These are phyloP conservation scores for Reticulascus tulasneorum DNA, from an alignment of 2,329 filamentous ascomycete genomes.

Conservation along the genomic window DNA sequence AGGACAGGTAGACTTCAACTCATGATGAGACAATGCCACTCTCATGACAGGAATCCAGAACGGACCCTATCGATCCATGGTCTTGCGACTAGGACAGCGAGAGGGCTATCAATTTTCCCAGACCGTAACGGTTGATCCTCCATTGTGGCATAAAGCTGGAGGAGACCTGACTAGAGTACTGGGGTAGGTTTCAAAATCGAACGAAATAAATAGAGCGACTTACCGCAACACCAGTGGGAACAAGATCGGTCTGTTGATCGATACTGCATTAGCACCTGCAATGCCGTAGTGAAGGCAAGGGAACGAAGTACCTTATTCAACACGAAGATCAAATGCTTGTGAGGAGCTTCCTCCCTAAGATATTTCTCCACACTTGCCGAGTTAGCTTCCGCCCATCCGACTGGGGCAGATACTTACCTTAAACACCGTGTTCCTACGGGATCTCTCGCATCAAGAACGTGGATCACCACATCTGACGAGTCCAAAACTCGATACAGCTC, in stretches of 20 bases:
- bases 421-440: conserved; percentile 86
- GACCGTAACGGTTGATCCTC: conserved; percentile 95
- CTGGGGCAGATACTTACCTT: conserved; percentile 68
- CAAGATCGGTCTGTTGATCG: conserved; percentile 85
- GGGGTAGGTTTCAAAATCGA: conserved; percentile 40
- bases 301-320: no score
- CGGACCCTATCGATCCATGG: conserved; percentile 72
- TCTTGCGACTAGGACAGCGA: conserved; percentile 65
- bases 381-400: no score
- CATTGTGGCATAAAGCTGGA: conserved; percentile 58
- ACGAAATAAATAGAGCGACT: conserved; percentile 44
- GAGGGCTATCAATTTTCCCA: conserved; percentile 85
- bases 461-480: conserved; percentile 93
- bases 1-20: conserved; percentile 88
- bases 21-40: conserved; percentile 81
- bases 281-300: no score
- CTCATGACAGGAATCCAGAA: conserved; percentile 82
- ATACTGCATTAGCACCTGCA: no score
- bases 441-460: conserved; percentile 86
- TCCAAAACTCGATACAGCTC: conserved; percentile 94
- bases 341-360: conserved; percentile 84
- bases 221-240: conserved; percentile 92
- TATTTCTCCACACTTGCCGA: conserved; percentile 81
- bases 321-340: conserved; percentile 91
- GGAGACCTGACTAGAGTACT: conserved; percentile 85